Evolutionary conservation across 352 stramenopile species (phyloP), one percentile per base, ranked within the genome.

Genomic region (Aphanomyces invadans): DNA sequence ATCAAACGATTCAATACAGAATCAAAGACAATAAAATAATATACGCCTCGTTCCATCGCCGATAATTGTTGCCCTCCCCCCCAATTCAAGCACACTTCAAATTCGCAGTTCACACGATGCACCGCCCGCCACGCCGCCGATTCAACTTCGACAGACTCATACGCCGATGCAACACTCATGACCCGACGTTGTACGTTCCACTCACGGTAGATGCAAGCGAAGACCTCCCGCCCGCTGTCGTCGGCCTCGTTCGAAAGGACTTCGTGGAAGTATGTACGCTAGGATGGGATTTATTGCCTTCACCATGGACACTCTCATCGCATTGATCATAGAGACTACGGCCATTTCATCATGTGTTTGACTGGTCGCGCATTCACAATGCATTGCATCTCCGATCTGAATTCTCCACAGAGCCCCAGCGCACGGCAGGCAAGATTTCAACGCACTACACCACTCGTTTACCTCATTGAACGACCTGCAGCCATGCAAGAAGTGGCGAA

Each of bases 281-380:
- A n/a, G n/a, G n/a, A n/a, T n/a, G n/a, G n/a, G n/a, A n/a, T n/a
- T n/a, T n/a, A n/a, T n/a, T 12, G 3, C n/a, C 25, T 10, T 0
- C 31, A 25, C n/a, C 0, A 4, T 21, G 54, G 12, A 53, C 59
- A 66, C 23, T 15, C 19, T 5, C 3, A 7, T 28, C 11, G 36
- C n/a, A n/a, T 42, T 7, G 7, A 42, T 42, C 36, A 15, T 55
- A 66, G 59, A 31, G 12, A 17, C 59, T 66, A 3, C 10, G 33
- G 12, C 26, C 33, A 11, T 66, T 57, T 38, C 59, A 44, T 4
- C 10, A 56, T 33, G 59, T 66, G 10, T 66, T 66, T 66, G 36
- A 60, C 59, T 44, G 29, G 31, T 17, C 26, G 21, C 46, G 46
- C 46, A 45, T 44, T 21, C 19, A 31, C 17, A 23, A 53, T 0